phyloP scores from a whole-genome alignment of 768 basidiomycete species.

The Royoungia palumana region DNA sequence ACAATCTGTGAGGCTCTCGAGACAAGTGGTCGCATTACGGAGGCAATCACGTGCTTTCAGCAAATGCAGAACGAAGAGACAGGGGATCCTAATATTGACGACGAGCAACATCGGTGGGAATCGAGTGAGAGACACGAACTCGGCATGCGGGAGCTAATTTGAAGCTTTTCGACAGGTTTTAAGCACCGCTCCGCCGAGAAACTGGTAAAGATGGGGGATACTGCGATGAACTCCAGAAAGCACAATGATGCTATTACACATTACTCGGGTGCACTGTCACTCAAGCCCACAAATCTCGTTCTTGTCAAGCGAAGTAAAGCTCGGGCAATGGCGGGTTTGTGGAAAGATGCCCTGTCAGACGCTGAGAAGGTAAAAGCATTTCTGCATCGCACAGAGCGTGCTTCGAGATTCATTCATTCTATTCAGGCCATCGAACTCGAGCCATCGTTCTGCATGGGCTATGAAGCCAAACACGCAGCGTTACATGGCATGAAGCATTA shows the following conservation, averaged over 20 bases:
- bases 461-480: not conserved
- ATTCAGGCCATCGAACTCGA: not conserved
- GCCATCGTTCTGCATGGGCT: not conserved
- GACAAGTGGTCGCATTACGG: not conserved
- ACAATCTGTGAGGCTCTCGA: not conserved
- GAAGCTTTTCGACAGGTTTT: not conserved
- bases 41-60: not conserved
- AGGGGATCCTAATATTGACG: not conserved
- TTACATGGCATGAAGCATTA: not conserved
- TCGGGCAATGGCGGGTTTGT: not conserved
- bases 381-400: not conserved
- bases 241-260: not conserved
- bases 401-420: not conserved
- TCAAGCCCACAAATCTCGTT: not conserved
- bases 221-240: not conserved
- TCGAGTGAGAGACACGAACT: not conserved
- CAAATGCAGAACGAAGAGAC: not conserved
- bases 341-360: constrained; percentile 4
- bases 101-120: not conserved
- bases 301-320: constrained; percentile 1
- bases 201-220: not conserved
- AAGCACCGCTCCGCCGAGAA: not conserved
- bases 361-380: constrained; percentile 1
- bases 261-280: not conserved
- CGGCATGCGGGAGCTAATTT: not conserved